Percentiles rank a stretch among this genome's conserved stretches.
Evolutionary conservation across 2,329 filamentous ascomycete species (phyloP).

Genomic region (Alternaria longipes): DNA sequence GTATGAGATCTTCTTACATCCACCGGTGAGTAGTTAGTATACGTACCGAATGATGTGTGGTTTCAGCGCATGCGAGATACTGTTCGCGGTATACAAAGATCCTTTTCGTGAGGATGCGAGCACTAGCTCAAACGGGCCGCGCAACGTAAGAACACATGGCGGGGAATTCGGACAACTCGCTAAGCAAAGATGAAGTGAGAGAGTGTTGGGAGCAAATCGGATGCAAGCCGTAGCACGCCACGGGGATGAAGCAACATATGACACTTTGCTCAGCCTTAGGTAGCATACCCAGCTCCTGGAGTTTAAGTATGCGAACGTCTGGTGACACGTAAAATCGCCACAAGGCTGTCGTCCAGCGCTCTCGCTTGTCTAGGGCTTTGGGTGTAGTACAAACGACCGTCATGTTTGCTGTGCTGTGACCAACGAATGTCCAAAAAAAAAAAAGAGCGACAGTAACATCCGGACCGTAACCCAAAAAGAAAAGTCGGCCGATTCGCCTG

Average conservation of each 20-base stretch:
- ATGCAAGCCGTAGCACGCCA: background rate
- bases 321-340: background rate
- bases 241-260: background rate
- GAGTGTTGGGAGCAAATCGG: conserved; percentile 15
- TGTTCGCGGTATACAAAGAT: background rate
- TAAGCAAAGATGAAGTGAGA: background rate
- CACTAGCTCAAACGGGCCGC: conserved; percentile 3
- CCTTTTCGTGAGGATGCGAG: background rate
- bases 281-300: background rate
- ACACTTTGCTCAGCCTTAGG: conserved; percentile 8
- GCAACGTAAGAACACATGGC: background rate
- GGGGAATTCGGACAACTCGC: background rate
- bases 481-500: background rate
- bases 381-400: background rate
- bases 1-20: background rate
- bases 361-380: background rate
- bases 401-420: conserved; percentile 7
- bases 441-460: background rate
- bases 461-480: background rate
- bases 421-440: background rate
- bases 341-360: background rate
- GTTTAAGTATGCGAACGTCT: background rate
- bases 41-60: background rate
- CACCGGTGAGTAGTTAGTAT: background rate
- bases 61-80: background rate